Evolutionary conservation across 768 basidiomycete species (phyloP).

Genomic region (Mycena belliarum): DNA sequence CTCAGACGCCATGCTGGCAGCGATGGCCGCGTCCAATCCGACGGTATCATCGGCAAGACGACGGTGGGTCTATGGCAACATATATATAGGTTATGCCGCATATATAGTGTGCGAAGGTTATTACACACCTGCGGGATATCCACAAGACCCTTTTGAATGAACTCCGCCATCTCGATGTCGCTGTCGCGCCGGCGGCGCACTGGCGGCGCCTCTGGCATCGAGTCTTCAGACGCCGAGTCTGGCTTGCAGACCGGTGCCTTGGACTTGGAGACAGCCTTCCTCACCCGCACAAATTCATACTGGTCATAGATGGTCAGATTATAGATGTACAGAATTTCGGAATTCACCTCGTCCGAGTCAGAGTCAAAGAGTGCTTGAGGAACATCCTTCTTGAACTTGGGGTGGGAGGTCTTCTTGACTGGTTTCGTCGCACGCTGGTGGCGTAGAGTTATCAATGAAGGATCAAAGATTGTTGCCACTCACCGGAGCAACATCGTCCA

Average conservation of each 20-base stretch:
- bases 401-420: neutral
- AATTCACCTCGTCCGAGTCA: neutral
- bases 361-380: neutral
- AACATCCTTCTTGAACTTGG: neutral
- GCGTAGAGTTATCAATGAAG: neutral
- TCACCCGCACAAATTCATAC: neutral
- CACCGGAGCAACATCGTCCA: neutral
- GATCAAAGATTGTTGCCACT: neutral
- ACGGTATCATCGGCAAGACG: no score
- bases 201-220: neutral
- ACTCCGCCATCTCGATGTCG: slow-evolving; percentile 11
- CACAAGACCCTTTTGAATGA: no score
- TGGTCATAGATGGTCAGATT: no score
- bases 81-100: no score
- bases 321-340: no score
- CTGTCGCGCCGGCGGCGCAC: neutral
- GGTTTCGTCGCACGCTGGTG: neutral
- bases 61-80: no score
- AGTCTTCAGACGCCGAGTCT: neutral
- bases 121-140: no score
- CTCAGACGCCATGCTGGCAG: no score
- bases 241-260: neutral
- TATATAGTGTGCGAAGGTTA: no score
- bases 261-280: neutral
- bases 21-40: no score